phyloP scores from a whole-genome alignment of 495 filamentous ascomycete genomes.

The Achaetomiella virescens region DNA sequence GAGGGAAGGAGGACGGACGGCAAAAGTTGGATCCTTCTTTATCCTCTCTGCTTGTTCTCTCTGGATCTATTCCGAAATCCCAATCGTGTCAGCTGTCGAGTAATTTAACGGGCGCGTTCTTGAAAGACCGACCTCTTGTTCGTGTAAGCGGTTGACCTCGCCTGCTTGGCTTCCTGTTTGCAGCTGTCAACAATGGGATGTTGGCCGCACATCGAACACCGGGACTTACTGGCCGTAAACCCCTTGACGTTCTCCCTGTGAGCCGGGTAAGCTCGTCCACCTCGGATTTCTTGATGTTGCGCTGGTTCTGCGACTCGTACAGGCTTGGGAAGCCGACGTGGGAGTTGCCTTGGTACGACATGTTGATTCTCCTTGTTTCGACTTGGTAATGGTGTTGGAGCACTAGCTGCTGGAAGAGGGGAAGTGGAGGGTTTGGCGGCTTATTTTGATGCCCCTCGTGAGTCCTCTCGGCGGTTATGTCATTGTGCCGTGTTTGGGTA shows the following conservation, averaged over 20 bases:
- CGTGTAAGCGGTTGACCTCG: constrained; percentile 13
- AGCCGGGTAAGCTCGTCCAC: constrained; percentile 14
- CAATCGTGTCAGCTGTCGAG: background rate
- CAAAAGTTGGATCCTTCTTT: constrained; percentile 23
- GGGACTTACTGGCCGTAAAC: constrained; percentile 17
- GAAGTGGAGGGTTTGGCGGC: background rate
- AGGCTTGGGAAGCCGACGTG: constrained; percentile 17
- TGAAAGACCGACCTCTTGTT: constrained; percentile 5
- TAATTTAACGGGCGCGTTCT: background rate
- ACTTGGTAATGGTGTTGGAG: background rate
- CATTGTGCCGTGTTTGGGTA: background rate
- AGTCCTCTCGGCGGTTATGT: background rate
- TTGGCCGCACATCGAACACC: no score
- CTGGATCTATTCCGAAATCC: background rate
- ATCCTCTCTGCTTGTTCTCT: constrained; percentile 11
- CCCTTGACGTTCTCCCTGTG: constrained; percentile 24
- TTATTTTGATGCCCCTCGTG: background rate
- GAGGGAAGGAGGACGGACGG: constrained; percentile 6
- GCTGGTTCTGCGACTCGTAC: constrained; percentile 22
- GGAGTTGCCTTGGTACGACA: constrained; percentile 17
- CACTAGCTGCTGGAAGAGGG: background rate
- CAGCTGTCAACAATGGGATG: background rate
- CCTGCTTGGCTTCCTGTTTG: constrained; percentile 16
- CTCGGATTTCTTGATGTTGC: constrained; percentile 11
- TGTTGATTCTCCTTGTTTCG: background rate